Evolutionary conservation across 148 eudicot genomes (phyloP).

Genomic region (Rhododendron molle): DNA sequence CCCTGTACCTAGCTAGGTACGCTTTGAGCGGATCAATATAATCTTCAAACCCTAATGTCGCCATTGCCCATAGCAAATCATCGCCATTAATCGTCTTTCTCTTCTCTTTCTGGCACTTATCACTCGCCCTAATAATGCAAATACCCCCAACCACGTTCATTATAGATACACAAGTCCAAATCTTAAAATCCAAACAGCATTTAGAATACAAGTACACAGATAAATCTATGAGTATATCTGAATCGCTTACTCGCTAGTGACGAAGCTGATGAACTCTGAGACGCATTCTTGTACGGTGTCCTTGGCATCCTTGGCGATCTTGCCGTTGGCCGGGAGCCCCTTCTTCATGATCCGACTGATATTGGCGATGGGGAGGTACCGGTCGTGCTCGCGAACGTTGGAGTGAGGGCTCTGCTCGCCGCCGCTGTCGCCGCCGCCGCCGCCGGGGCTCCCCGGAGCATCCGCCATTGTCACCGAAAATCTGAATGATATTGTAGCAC

Average conservation of each 20-base stretch:
- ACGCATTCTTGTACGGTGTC: conserved; percentile 58
- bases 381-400: conserved; percentile 26
- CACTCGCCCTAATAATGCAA: conserved; percentile 56
- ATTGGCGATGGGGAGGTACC: conserved; percentile 42
- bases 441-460: conserved; percentile 22
- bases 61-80: conserved; percentile 96
- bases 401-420: conserved; percentile 29
- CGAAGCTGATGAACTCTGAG: conserved; percentile 54
- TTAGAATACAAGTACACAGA: background rate
- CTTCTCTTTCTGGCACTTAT: conserved; percentile 88
- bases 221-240: background rate
- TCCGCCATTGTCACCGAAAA: conserved; percentile 21
- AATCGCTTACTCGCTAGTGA: conserved; percentile 44
- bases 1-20: conserved; percentile 74
- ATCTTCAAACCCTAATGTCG: conserved; percentile 89
- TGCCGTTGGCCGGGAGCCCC: conserved; percentile 39
- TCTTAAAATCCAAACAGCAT: background rate
- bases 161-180: background rate
- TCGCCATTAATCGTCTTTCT: conserved; percentile 92
- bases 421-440: conserved; percentile 28
- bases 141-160: background rate
- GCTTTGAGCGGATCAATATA: conserved; percentile 79
- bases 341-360: conserved; percentile 55
- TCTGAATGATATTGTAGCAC: background rate
- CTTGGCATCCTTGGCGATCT: conserved; percentile 53